Evolutionary conservation across 208 protist species (phyloP).

Genomic region (Crithidia thermophila): DNA sequence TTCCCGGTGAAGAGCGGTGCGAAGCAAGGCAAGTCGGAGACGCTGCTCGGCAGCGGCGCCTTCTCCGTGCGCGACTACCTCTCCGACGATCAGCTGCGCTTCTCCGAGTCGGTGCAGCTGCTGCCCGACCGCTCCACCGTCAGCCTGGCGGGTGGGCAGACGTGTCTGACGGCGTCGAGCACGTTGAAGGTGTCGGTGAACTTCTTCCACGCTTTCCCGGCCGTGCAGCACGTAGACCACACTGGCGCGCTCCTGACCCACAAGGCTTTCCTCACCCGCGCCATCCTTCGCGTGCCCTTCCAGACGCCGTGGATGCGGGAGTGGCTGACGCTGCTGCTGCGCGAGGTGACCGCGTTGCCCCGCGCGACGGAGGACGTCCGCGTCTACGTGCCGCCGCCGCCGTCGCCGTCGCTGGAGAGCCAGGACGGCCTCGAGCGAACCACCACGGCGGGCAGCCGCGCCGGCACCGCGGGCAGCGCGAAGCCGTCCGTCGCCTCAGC

Average conservation of each 20-base stretch:
- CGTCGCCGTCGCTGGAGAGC: conserved; percentile 20
- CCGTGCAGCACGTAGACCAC: conserved; percentile 59
- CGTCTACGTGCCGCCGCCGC: conserved; percentile 28
- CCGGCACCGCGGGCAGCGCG: background rate
- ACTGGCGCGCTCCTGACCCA: conserved; percentile 31
- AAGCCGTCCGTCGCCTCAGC: background rate
- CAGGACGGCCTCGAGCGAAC: conserved; percentile 15
- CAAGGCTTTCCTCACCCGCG: conserved; percentile 62
- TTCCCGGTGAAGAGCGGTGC: background rate
- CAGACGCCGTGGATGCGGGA: conserved; percentile 43
- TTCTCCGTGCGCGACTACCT: conserved; percentile 59
- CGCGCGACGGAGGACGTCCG: conserved; percentile 37
- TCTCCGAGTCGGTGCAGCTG: conserved; percentile 46
- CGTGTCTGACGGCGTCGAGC: conserved; percentile 54
- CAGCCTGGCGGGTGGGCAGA: conserved; percentile 21
- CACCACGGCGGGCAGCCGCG: conserved; percentile 7
- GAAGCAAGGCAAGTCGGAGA: conserved; percentile 11
- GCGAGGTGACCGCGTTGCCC: conserved; percentile 26
- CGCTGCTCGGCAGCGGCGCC: conserved; percentile 48
- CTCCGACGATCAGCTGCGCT: conserved; percentile 45
- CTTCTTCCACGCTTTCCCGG: conserved; percentile 62
- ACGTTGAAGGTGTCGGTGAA: conserved; percentile 59
- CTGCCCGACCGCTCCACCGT: conserved; percentile 31
- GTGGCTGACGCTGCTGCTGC: conserved; percentile 54
- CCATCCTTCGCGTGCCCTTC: conserved; percentile 75